Evolutionary conservation across 1,284 basidiomycete genomes (phyloP).

Genomic region (Chondrostereum purpureum): DNA sequence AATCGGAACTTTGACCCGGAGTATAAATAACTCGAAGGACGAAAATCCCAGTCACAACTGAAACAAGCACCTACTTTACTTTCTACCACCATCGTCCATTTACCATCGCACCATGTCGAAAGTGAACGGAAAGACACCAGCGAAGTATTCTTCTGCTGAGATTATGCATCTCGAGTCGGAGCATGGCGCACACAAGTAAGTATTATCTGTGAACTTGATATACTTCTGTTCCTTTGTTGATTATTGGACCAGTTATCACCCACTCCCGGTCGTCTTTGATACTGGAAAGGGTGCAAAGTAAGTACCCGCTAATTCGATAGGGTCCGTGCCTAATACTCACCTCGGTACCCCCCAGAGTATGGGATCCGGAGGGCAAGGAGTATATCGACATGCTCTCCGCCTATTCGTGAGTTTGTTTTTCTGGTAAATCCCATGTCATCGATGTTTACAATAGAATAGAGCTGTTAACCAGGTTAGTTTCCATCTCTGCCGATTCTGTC

Average conservation of each 20-base stretch:
- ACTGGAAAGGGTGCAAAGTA: constrained; percentile 84
- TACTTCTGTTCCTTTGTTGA: constrained; percentile 11
- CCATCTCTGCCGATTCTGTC: not conserved
- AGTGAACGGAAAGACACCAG: not conserved
- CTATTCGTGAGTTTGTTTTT: constrained; percentile 71
- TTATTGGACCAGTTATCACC: constrained; percentile 99
- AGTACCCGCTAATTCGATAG: constrained; percentile 21
- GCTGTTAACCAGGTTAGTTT: constrained; percentile 81
- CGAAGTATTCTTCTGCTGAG: constrained; percentile 42
- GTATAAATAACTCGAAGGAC: too few relatives aligned
- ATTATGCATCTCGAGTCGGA: constrained; percentile 81
- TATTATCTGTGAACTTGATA: constrained; percentile 17
- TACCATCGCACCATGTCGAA: constrained; percentile 3
- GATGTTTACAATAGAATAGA: constrained; percentile 29
- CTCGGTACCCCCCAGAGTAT: constrained; percentile 53
- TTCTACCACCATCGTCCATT: constrained; percentile 7
- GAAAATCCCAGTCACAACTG: too few relatives aligned
- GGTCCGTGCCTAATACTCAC: constrained; percentile 20
- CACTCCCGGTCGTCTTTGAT: constrained; percentile 92
- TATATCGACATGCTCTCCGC: constrained; percentile 97
- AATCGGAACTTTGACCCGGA: too few relatives aligned
- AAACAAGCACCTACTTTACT: not conserved
- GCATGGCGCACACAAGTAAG: constrained; percentile 85
- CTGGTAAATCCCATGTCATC: constrained; percentile 5
- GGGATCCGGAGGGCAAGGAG: constrained; percentile 92